Conservation (phyloP, 768 basidiomycete genomes). For the Mycena pura region DNA sequence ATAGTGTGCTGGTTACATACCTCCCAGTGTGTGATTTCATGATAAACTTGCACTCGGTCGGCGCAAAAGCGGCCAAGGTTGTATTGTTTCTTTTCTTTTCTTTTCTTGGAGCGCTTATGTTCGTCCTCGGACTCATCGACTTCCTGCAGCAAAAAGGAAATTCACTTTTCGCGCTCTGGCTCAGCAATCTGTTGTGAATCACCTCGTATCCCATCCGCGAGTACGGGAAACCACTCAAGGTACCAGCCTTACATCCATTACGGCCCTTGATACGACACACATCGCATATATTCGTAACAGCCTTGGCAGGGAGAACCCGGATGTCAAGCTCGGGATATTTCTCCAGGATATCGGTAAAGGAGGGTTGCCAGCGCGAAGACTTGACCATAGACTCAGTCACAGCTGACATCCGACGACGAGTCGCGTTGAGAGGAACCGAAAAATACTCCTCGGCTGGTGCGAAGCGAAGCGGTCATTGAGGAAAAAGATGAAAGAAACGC, state of each 20-base stretch:
- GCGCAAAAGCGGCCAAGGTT: slow-evolving; percentile 85
- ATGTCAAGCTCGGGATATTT: slow-evolving; percentile 71
- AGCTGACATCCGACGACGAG: slow-evolving; percentile 74
- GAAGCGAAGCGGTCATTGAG: background rate
- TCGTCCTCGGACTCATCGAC: slow-evolving; percentile 10
- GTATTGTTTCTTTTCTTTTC: slow-evolving; percentile 42
- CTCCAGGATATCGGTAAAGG: slow-evolving; percentile 70
- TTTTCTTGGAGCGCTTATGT: slow-evolving; percentile 26
- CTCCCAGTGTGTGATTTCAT: slow-evolving; percentile 85
- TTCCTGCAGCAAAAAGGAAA: slow-evolving; percentile 5
- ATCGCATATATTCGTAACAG: slow-evolving; percentile 69
- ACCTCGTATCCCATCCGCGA: slow-evolving; percentile 74
- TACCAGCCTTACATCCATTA: slow-evolving; percentile 60
- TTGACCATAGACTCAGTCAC: slow-evolving; percentile 78
- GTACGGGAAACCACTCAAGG: slow-evolving; percentile 73
- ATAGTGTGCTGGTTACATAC: slow-evolving; percentile 45
- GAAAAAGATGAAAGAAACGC: background rate
- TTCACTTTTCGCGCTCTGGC: slow-evolving; percentile 5
- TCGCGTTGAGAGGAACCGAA: slow-evolving; percentile 66
- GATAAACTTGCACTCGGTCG: slow-evolving; percentile 67
- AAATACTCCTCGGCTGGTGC: slow-evolving; percentile 70
- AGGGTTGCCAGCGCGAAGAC: slow-evolving; percentile 83
- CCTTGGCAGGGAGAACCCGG: slow-evolving; percentile 49
- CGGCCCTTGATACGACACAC: slow-evolving; percentile 70
- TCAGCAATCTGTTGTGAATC: slow-evolving; percentile 10